Percentiles rank a stretch among this genome's conserved stretches.
Evolutionary conservation across 495 filamentous ascomycete species (phyloP).

Genomic region (Talaromyces trachyspermus): DNA sequence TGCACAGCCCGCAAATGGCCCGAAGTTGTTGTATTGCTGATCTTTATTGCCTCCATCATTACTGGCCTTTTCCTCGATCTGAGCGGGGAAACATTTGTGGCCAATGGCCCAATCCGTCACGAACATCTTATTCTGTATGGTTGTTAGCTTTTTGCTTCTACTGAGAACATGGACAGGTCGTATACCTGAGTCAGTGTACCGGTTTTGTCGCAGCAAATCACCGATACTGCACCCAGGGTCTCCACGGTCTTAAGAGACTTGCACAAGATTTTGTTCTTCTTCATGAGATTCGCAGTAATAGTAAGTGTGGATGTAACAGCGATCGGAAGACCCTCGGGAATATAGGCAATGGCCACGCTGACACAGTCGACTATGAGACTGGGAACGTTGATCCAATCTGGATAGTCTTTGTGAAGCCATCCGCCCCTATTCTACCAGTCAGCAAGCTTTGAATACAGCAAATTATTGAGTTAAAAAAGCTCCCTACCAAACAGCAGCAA

Average conservation of each 20-base stretch:
- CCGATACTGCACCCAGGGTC: slow-evolving; percentile 61
- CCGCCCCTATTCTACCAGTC: no score
- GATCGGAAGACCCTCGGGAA: slow-evolving; percentile 65
- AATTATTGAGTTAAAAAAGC: no score
- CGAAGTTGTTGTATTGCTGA: slow-evolving; percentile 14
- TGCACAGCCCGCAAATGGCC: slow-evolving; percentile 46
- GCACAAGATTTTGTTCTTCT: slow-evolving; percentile 55
- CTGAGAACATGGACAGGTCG: no score
- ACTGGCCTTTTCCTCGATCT: slow-evolving; percentile 13
- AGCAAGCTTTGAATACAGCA: no score
- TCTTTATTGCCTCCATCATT: no score
- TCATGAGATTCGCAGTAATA: slow-evolving; percentile 58
- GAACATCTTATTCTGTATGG: slow-evolving; percentile 38
- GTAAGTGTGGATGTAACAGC: slow-evolving; percentile 53
- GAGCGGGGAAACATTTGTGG: slow-evolving; percentile 26
- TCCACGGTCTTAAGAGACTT: slow-evolving; percentile 67
- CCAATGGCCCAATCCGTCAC: slow-evolving; percentile 38
- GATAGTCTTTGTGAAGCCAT: slow-evolving; percentile 54
- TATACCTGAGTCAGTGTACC: slow-evolving; percentile 52
- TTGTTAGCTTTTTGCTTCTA: neutral
- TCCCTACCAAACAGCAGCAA: slow-evolving; percentile 57
- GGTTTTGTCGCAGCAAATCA: slow-evolving; percentile 68
- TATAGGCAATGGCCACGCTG: slow-evolving; percentile 63
- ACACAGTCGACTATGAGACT: slow-evolving; percentile 61
- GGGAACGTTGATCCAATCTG: slow-evolving; percentile 59